Conservation (phyloP, 1,284 basidiomycete genomes). For the Paramarasmius palmivorus region DNA sequence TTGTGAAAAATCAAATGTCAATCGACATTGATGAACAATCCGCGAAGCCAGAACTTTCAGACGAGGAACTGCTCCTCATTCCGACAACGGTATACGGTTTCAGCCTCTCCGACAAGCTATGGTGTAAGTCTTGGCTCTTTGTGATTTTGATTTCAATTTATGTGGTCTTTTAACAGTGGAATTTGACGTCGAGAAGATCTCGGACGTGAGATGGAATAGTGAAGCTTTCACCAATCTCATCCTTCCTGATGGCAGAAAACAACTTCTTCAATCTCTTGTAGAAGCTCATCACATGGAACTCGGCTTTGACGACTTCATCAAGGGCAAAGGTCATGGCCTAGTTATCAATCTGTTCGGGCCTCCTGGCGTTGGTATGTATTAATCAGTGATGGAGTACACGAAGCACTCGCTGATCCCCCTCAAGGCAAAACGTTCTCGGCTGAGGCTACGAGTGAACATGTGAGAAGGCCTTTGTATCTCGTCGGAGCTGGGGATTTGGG, state of each 20-base stretch:
- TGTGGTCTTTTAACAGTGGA: conserved; percentile 38
- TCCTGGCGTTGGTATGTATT: conserved; percentile 55
- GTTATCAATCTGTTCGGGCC: conserved; percentile 63
- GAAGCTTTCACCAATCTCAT: conserved; percentile 60
- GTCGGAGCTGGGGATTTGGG: conserved; percentile 61
- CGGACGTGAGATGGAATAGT: conserved; percentile 55
- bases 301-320: conserved; percentile 64
- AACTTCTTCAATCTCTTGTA: conserved; percentile 55
- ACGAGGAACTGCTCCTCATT: conserved; percentile 53
- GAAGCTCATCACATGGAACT: conserved; percentile 54
- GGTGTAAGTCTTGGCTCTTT: conserved; percentile 41
- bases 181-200: conserved; percentile 51
- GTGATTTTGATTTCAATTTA: neutral
- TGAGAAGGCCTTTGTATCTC: conserved; percentile 57
- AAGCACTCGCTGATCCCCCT: neutral
- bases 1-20: conserved; percentile 22
- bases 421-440: conserved; percentile 53
- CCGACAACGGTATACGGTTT: conserved; percentile 60
- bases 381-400: conserved; percentile 18
- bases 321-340: too few relatives aligned
- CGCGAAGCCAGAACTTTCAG: conserved; percentile 36
- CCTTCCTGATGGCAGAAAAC: conserved; percentile 50
- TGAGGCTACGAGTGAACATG: conserved; percentile 63
- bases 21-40: conserved; percentile 23
- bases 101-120: conserved; percentile 56